Evolutionary conservation across 2,329 filamentous ascomycete species (phyloP).

Genomic region (Fonsecaea pedrosoi): DNA sequence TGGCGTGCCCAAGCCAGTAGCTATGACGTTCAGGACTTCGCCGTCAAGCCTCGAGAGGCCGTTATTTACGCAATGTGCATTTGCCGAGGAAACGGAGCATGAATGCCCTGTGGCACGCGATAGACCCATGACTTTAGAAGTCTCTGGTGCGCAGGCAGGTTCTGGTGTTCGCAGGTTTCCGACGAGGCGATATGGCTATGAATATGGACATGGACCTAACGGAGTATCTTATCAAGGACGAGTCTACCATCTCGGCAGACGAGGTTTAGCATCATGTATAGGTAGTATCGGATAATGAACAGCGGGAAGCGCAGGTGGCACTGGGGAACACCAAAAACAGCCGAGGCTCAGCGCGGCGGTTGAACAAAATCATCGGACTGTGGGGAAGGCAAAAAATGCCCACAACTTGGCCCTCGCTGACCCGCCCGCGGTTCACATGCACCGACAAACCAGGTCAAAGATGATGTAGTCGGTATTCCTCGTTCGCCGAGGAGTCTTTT

Average conservation of each 20-base stretch:
- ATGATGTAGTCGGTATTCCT: slow-evolving; percentile 21
- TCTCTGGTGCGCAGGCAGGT: background rate
- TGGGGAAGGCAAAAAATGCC: slow-evolving; percentile 14
- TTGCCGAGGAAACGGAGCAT: background rate
- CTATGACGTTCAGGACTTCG: background rate
- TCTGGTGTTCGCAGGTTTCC: background rate
- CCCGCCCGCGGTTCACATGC: slow-evolving; percentile 20
- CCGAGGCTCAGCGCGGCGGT: slow-evolving; percentile 12
- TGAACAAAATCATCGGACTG: slow-evolving; percentile 2
- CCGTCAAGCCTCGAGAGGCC: background rate
- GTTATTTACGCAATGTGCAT: background rate
- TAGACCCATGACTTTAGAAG: background rate
- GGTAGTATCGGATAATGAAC: background rate
- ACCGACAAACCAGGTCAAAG: slow-evolving; percentile 4
- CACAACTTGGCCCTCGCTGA: slow-evolving; percentile 1
- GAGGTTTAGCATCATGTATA: background rate
- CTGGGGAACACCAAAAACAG: background rate
- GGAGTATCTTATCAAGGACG: background rate
- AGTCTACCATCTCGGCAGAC: background rate
- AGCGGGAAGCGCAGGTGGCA: background rate
- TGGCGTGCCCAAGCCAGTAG: background rate
- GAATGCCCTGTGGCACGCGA: background rate
- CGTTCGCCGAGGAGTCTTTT: slow-evolving; percentile 22
- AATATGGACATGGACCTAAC: background rate
- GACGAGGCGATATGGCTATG: background rate